Evolutionary conservation across 805 yeast species (phyloP).

Genomic region (Candida krabiensis): DNA sequence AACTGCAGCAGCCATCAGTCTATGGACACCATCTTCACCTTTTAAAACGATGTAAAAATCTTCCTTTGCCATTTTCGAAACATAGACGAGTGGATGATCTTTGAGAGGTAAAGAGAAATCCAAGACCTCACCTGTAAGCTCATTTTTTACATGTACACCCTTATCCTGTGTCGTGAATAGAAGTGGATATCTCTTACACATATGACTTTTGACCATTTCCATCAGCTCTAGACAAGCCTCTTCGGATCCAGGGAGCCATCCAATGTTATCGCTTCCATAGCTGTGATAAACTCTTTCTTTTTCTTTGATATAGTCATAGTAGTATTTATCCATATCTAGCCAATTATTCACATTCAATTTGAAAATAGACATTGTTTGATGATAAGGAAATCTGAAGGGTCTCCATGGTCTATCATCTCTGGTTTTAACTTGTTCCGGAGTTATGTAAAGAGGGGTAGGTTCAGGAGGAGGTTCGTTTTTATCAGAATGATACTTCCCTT

Average conservation of each 20-base stretch:
- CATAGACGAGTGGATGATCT: conserved; percentile 62
- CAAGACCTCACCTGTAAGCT: conserved; percentile 59
- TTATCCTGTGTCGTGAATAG: conserved; percentile 50
- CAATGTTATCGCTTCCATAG: conserved; percentile 62
- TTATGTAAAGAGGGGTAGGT: conserved; percentile 60
- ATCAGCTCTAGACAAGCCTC: conserved; percentile 63
- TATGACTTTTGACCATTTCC: conserved; percentile 60
- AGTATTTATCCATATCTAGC: conserved; percentile 79
- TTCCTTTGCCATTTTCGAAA: conserved; percentile 71
- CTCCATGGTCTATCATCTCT: conserved; percentile 81
- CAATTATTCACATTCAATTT: conserved; percentile 73
- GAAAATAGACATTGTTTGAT: conserved; percentile 75
- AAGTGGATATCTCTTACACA: conserved; percentile 62
- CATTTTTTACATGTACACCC: conserved; percentile 58
- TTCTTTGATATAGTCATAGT: conserved; percentile 63
- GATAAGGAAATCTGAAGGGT: conserved; percentile 79
- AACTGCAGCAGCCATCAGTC: conserved; percentile 71
- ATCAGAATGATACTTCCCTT: conserved; percentile 23
- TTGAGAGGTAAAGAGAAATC: conserved; percentile 61
- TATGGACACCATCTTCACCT: conserved; percentile 55
- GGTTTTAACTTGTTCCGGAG: conserved; percentile 63
- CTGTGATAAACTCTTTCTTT: conserved; percentile 56
- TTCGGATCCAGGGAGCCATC: conserved; percentile 63
- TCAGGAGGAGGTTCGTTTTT: conserved; percentile 36
- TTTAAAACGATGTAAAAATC: conserved; percentile 67